Base-by-base conservation (phyloP, 495 filamentous ascomycete species). In the Hyaloscypha hepaticicola region DNA sequence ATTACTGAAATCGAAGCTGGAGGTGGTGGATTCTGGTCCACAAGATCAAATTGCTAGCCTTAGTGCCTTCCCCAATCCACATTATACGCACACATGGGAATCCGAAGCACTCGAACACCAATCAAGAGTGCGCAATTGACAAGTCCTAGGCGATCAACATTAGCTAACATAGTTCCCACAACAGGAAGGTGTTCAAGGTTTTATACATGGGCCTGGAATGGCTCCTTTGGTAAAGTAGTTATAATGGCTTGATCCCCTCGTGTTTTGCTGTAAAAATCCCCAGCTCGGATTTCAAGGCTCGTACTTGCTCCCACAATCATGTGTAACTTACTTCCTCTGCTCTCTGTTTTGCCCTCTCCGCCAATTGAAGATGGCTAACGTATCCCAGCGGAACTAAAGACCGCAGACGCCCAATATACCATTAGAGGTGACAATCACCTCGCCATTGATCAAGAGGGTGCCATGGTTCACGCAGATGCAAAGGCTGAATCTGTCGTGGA, bases 371-470 rank as follows among this genome's bases (percentile, higher is more conserved):
- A 50, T 50, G 0, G 50, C 50, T 53, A 24, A 53, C n/a, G 26
- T 25, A 53, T 28, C 50, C 22, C 6, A 53, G 50, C 50, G 50
- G 50, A 53, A 53, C 22, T 21, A 24, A 53, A 53, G 26, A 53
- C 50, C 22, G 50, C 50, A 7, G 50, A 53, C 25, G 50, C 50
- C 50, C 50, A 53, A 26, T 53, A 1, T 53, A 19, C 26, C n/a
- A 53, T 53, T 28, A 21, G 50, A 5, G 22, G 3, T 25, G 50
- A 53, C 25, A 53, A 53, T 24, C 50, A 53, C 25, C 50, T 53
- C 22, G 16, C 50, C 22, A 53, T 53, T 28, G 50, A 53, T 28
- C 50, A 53, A 19, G 50, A 53, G 50, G 50, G 50, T 25, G 50
- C 50, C 11, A 53, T 53, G 50, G 50, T 53, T 28, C 50, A 53